Percentiles rank a stretch among this genome's conserved stretches.
Evolutionary conservation across 1,139 yeast genomes (phyloP).

Genomic region (Debaryomyces subglobosus): DNA sequence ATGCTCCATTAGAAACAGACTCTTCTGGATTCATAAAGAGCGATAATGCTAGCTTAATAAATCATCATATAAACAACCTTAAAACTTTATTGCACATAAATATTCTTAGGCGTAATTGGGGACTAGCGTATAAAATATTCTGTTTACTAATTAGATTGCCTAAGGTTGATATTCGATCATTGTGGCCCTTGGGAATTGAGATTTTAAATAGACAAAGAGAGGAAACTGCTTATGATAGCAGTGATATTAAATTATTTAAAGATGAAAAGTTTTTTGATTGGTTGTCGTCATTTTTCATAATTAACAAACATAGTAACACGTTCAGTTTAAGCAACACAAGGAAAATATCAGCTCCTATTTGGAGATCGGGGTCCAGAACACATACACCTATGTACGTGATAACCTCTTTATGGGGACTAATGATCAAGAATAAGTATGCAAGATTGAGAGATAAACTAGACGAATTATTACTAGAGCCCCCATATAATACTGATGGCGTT

Average conservation of each 20-base stretch:
- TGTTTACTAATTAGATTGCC: conserved; percentile 50
- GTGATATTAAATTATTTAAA: conserved; percentile 15
- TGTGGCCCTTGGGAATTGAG: conserved; percentile 64
- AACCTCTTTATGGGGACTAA: conserved; percentile 38
- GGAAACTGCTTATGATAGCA: conserved; percentile 11
- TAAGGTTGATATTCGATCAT: conserved; percentile 50
- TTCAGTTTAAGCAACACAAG: conserved; percentile 11
- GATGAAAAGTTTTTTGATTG: conserved; percentile 41
- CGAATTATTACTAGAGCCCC: conserved; percentile 47
- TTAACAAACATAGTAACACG: conserved; percentile 13
- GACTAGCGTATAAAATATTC: conserved; percentile 54
- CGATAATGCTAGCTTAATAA: conserved; percentile 10
- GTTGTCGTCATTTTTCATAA: conserved; percentile 33
- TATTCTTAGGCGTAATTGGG: conserved; percentile 55
- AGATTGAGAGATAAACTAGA: conserved; percentile 34
- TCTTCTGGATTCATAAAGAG: not conserved
- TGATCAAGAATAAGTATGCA: conserved; percentile 29
- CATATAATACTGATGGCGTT: conserved; percentile 48
- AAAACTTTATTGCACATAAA: conserved; percentile 37
- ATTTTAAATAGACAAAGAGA: conserved; percentile 29
- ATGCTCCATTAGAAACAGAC: conserved; percentile 9
- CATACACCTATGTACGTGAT: conserved; percentile 43
- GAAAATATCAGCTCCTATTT: conserved; percentile 36
- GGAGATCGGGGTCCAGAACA: conserved; percentile 42
- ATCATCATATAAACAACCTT: conserved; percentile 36